These are phyloP conservation scores for Acanthochlamys bracteata DNA, from an alignment of 106 monocot species.

Conservation along the genomic window DNA sequence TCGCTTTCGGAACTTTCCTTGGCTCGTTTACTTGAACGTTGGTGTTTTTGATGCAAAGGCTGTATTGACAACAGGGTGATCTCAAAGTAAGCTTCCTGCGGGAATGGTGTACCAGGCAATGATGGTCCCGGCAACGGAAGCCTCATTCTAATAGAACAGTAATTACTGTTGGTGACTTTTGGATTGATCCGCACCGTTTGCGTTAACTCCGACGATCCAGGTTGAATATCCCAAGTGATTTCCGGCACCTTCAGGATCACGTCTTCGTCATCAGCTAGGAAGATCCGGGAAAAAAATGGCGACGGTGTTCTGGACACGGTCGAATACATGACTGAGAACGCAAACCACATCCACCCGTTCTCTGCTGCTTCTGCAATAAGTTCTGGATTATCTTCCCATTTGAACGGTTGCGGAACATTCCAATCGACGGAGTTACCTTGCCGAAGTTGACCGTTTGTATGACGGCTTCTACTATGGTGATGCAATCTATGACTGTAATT, in stretches of 20 bases:
- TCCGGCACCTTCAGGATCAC: background rate
- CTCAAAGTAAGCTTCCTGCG: constrained; percentile 84
- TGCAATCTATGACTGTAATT: constrained; percentile 27
- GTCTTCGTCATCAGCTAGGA: constrained; percentile 7
- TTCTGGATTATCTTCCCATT: constrained; percentile 45
- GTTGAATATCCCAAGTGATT: constrained; percentile 24
- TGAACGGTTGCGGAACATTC: constrained; percentile 25
- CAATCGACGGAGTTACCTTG: background rate
- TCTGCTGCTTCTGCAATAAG: constrained; percentile 42
- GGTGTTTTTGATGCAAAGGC: background rate
- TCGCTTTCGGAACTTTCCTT: constrained; percentile 17
- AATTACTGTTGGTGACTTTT: background rate
- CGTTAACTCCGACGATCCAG: constrained; percentile 50
- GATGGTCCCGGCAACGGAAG: constrained; percentile 72
- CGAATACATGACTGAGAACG: constrained; percentile 16
- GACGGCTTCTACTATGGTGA: constrained; percentile 14
- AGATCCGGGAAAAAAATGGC: constrained; percentile 7
- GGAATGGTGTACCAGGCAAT: constrained; percentile 37
- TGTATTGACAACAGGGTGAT: constrained; percentile 56
- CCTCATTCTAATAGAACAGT: constrained; percentile 24
- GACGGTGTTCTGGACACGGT: constrained; percentile 6
- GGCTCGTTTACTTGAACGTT: background rate
- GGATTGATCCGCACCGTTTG: constrained; percentile 58
- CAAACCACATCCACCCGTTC: constrained; percentile 69
- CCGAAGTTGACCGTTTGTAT: background rate